Evolutionary conservation across 371 early-diverging fungal species (phyloP).

Genomic region (Actinomortierella wolfii): DNA sequence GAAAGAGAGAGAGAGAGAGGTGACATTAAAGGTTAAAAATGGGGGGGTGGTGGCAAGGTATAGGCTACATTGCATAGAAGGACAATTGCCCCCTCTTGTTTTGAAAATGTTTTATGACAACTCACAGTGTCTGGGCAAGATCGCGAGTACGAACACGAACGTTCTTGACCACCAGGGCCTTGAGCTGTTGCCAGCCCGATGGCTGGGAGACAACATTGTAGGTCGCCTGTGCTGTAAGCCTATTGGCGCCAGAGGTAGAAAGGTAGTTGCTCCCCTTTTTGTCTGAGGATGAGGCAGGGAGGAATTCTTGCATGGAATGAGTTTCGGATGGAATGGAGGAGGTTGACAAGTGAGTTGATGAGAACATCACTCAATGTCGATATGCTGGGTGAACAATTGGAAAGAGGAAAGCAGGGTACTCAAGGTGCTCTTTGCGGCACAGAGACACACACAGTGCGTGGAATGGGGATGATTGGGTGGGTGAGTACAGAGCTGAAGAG

Average conservation of each 20-base stretch:
- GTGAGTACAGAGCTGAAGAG: not conserved
- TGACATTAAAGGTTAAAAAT: too few relatives aligned
- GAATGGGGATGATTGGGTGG: slow-evolving; percentile 1
- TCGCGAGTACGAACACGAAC: slow-evolving; percentile 30
- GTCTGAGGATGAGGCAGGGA: slow-evolving; percentile 4
- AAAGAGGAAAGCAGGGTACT: too few relatives aligned
- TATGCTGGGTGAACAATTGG: not conserved
- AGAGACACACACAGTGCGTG: too few relatives aligned
- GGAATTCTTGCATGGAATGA: slow-evolving; percentile 23
- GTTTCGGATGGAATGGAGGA: slow-evolving; percentile 10
- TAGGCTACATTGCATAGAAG: not conserved
- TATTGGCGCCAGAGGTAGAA: slow-evolving; percentile 1
- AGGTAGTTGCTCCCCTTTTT: not conserved
- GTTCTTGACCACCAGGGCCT: slow-evolving; percentile 41
- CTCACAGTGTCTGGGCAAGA: slow-evolving; percentile 39
- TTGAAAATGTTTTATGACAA: not conserved
- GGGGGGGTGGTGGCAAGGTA: not conserved
- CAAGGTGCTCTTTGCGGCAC: too few relatives aligned
- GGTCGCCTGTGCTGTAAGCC: slow-evolving; percentile 34
- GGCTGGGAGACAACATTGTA: slow-evolving; percentile 36
- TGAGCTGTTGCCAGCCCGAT: slow-evolving; percentile 27
- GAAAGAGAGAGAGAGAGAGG: not conserved
- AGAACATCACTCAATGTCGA: not conserved
- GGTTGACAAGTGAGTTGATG: slow-evolving; percentile 9
- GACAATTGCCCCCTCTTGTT: not conserved